Conservation (phyloP, 495 filamentous ascomycete species). For the Sphaerosporella brunnea region DNA sequence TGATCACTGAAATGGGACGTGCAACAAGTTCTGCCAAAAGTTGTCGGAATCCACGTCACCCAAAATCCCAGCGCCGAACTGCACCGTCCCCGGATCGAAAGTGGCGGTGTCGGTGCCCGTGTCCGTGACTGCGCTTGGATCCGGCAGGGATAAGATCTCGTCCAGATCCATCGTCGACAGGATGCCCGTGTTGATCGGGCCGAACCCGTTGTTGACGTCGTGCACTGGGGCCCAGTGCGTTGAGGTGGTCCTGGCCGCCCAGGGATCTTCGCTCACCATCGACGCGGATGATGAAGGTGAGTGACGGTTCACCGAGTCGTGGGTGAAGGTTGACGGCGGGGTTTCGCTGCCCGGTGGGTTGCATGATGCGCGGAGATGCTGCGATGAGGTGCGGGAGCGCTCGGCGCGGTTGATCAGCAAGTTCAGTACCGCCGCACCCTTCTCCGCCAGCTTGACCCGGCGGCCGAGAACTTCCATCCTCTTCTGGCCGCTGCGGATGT, state of each 20-base stretch:
- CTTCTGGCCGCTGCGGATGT: slow-evolving; percentile 14
- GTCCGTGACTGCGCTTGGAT: neutral
- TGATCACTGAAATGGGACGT: slow-evolving; percentile 16
- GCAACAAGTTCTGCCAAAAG: slow-evolving; percentile 25
- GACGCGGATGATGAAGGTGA: neutral
- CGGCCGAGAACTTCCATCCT: slow-evolving; percentile 18
- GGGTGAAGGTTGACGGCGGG: neutral
- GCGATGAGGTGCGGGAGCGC: slow-evolving; percentile 12
- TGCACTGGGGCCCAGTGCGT: no score
- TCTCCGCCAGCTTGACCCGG: slow-evolving; percentile 22
- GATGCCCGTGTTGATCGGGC: slow-evolving; percentile 1
- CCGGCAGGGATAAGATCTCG: neutral
- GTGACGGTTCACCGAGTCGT: neutral
- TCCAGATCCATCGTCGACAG: slow-evolving; percentile 2
- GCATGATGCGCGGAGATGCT: neutral
- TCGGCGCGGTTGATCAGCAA: slow-evolving; percentile 22
- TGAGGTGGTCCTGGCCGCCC: neutral
- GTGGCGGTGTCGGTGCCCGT: neutral
- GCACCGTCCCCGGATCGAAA: no score
- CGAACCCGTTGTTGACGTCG: neutral
- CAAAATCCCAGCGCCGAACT: slow-evolving; percentile 8
- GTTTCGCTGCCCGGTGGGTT: neutral
- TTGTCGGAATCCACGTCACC: slow-evolving; percentile 12
- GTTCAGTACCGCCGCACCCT: slow-evolving; percentile 20
- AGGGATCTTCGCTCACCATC: neutral